Evolutionary conservation across 1,284 basidiomycete genomes (phyloP).

Genomic region (Anthracocystis walkeri): DNA sequence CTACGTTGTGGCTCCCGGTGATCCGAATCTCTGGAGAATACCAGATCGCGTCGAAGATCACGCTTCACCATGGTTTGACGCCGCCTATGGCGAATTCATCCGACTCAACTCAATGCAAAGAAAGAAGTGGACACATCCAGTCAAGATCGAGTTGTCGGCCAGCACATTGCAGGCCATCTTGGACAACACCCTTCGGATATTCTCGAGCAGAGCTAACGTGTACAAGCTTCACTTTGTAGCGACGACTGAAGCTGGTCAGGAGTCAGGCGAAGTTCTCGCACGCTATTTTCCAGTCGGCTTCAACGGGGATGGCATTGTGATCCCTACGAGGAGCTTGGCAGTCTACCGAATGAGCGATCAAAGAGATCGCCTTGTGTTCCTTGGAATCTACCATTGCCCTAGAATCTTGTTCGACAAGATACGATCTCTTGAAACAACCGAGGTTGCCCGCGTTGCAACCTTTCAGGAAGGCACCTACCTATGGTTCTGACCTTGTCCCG

Average conservation of each 20-base stretch:
- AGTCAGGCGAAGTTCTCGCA: background rate
- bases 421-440: background rate
- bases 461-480: no score
- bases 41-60: background rate
- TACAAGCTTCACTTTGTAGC: conserved; percentile 2
- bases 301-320: background rate
- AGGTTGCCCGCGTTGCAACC: no score
- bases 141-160: no score
- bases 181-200: background rate
- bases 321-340: background rate
- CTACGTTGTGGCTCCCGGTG: no score
- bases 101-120: background rate
- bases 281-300: background rate
- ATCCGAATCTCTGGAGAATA: background rate
- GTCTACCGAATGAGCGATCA: background rate
- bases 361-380: background rate
- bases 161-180: no score
- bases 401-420: background rate
- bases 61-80: conserved; percentile 2
- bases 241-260: no score
- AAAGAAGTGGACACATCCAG: no score
- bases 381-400: conserved; percentile 10
- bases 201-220: background rate
- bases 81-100: background rate
- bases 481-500: no score